Conservation (phyloP, 1,284 basidiomycete genomes). For the Hemileia vastatrix region DNA sequence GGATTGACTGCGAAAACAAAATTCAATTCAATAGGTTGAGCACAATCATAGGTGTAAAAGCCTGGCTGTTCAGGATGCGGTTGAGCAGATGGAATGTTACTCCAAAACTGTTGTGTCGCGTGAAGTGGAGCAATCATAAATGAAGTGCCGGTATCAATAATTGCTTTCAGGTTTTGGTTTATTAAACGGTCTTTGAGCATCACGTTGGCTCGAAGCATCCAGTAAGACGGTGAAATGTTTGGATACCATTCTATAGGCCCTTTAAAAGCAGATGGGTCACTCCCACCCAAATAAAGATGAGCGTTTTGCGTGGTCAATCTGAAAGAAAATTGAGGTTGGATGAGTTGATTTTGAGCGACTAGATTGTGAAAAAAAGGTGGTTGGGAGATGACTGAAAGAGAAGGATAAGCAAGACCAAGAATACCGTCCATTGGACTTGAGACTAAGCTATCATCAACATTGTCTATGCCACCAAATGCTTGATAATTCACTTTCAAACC, state of each 20-base stretch:
- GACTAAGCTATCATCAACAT: background rate
- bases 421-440: background rate
- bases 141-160: background rate
- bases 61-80: background rate
- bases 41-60: background rate
- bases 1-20: background rate
- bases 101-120: background rate
- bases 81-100: background rate
- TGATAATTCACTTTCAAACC: background rate
- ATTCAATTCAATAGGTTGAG: background rate
- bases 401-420: background rate
- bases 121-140: background rate
- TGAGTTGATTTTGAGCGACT: background rate
- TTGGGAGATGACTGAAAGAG: background rate
- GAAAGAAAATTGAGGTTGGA: too few relatives aligned
- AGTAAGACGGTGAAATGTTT: background rate
- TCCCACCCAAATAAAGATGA: too few relatives aligned
- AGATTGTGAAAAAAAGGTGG: background rate
- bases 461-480: background rate
- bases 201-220: background rate
- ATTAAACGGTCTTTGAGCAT: too few relatives aligned
- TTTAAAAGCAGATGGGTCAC: background rate
- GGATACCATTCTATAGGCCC: background rate
- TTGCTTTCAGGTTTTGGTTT: background rate
- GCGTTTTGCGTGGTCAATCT: too few relatives aligned